Evolutionary conservation across 345 rosid species (phyloP).

Genomic region (Eucalyptus tenuipes): DNA sequence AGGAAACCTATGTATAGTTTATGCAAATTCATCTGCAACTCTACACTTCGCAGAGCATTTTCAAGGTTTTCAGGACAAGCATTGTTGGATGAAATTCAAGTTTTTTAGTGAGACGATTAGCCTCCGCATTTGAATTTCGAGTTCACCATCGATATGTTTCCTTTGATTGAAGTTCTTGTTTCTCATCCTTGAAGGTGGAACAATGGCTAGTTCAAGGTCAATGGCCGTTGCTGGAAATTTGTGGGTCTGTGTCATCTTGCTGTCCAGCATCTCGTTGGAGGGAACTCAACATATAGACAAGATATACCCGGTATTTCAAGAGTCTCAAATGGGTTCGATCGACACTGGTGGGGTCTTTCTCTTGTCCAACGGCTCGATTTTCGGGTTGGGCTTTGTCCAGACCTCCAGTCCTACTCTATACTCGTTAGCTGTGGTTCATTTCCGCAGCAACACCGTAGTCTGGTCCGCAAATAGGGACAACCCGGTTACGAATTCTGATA

Average conservation of each 20-base stretch:
- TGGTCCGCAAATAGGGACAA: constrained; percentile 76
- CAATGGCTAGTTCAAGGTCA: constrained; percentile 18
- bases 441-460: constrained; percentile 13
- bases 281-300: constrained; percentile 15
- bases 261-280: constrained; percentile 22
- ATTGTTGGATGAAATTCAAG: neutral
- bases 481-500: constrained; percentile 57
- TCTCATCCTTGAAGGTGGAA: neutral
- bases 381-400: constrained; percentile 54
- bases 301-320: constrained; percentile 35
- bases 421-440: constrained; percentile 45
- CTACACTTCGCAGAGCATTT: neutral
- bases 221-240: constrained; percentile 2
- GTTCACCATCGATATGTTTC: neutral
- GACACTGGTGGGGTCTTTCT: constrained; percentile 58
- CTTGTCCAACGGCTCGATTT: constrained; percentile 40
- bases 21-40: neutral
- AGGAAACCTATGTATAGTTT: neutral
- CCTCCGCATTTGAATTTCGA: neutral
- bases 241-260: constrained; percentile 9
- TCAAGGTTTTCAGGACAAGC: neutral
- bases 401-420: constrained; percentile 24
- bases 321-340: constrained; percentile 67
- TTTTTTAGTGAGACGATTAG: neutral
- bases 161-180: neutral